Evolutionary conservation across 2,329 filamentous ascomycete genomes (phyloP), one percentile per base, ranked within the genome.

Genomic region (Cryphonectria naterciae): DNA sequence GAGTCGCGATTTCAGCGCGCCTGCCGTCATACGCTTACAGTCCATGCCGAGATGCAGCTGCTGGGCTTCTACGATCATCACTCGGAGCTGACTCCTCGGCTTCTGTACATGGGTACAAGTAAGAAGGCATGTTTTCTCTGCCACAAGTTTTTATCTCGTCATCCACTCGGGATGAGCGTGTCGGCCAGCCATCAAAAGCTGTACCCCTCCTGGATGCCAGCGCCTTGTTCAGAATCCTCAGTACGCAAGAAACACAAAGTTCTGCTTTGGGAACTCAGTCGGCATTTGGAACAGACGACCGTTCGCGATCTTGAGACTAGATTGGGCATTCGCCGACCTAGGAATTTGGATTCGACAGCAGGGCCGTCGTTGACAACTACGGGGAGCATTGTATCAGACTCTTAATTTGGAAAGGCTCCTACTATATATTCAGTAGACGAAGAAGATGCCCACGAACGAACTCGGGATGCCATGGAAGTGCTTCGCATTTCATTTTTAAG

Each of bases 121-220:
- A 80, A 80, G 68, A 80, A 80, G 61, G 75, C 78, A 1, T 80
- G 79, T 66, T 80, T 75, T 62, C 74, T 80, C 13, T 80, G 79
- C 65, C 63, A 77, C 43, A 56, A 74, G 52, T 80, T 74, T 52
- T 65, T 80, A n/a, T 60, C 60, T 22, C 74, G 61, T 1, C 77
- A 79, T 70, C 74, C 75, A 17, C 74, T 75, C 1, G 65, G 19
- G 37, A 72, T 80, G 15, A 43, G 68, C 19, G 75, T 77, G 17
- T 79, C 77, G 1, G 77, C 78, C 19, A 74, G 74, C 65, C 78
- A 80, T 68, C 77, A 80, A 67, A 80, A 78, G 69, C 54, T 80
- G 3, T 80, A 80, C 22, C 75, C 74, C n/a, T 72, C 77, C 8
- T 80, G 78, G 79, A 77, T 77, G 70, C 77, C 77, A 17, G 70